phyloP scores from a whole-genome alignment of 306 rosid species.

The Canavalia gladiata region DNA sequence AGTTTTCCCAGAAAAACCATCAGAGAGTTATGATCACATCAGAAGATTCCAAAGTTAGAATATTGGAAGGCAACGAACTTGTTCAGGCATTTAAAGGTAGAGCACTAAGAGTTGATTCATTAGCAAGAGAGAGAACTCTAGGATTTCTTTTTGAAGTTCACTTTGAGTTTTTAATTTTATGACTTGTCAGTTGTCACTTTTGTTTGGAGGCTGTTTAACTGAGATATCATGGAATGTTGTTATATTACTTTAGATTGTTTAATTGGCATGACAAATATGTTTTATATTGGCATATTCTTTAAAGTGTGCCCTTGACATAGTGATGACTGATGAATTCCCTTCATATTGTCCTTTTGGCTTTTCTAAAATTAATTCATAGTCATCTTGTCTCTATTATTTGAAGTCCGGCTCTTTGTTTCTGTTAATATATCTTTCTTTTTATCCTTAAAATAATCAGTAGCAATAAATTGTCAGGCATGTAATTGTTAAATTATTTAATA shows the following conservation, averaged over 20 bases:
- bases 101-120: conserved; percentile 1
- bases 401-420: not conserved
- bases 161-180: not conserved
- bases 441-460: not conserved
- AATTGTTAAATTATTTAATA: conserved; percentile 11
- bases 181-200: not conserved
- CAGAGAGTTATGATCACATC: conserved; percentile 79
- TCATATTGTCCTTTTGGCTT: not conserved
- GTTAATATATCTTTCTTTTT: not conserved
- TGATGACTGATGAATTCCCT: not conserved
- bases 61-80: conserved; percentile 73
- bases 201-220: conserved; percentile 16
- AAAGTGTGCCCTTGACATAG: not conserved
- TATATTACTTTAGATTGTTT: not conserved
- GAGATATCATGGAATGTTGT: conserved; percentile 8
- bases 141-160: conserved; percentile 2
- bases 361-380: conserved; percentile 11
- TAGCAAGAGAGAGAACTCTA: not conserved
- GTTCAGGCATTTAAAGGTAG: conserved; percentile 77
- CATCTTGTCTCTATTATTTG: not conserved
- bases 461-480: not conserved
- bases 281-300: not conserved
- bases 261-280: not conserved
- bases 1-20: conserved; percentile 71
- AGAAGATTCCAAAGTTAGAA: conserved; percentile 83